phyloP scores from a whole-genome alignment of 1,284 basidiomycete genomes.

The Cryptococcus hybrid region DNA sequence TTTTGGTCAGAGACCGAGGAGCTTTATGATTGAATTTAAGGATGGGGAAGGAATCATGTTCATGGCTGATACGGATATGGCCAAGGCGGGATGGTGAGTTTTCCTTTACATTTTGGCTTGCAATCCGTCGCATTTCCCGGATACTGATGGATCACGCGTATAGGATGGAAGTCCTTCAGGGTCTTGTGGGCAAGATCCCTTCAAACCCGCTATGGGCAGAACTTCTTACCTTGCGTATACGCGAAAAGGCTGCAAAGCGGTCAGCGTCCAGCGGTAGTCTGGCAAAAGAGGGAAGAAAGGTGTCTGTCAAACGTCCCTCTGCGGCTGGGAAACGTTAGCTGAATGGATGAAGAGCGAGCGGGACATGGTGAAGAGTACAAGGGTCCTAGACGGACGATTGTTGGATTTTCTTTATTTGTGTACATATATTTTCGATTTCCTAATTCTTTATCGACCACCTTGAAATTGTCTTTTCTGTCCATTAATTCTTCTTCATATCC shows the following conservation, averaged over 20 bases:
- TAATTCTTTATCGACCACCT: too few relatives aligned
- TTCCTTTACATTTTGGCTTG: neutral
- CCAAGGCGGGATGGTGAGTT: constrained; percentile 80
- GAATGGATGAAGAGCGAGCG: neutral
- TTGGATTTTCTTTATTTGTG: neutral
- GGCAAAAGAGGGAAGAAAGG: constrained; percentile 11
- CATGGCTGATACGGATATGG: constrained; percentile 86
- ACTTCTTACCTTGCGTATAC: constrained; percentile 53
- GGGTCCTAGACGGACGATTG: neutral
- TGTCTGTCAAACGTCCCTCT: neutral
- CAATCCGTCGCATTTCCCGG: neutral
- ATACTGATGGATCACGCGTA: neutral
- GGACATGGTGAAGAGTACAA: neutral
- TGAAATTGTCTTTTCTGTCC: too few relatives aligned
- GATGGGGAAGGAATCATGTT: constrained; percentile 80
- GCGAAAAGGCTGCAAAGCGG: constrained; percentile 10
- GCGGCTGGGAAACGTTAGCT: neutral
- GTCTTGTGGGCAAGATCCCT: constrained; percentile 80
- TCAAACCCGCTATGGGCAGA: constrained; percentile 89
- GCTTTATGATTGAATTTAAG: constrained; percentile 81
- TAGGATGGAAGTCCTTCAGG: constrained; percentile 77
- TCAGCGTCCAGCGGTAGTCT: constrained; percentile 9
- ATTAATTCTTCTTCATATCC: too few relatives aligned
- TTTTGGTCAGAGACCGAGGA: constrained; percentile 61
- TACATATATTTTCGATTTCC: too few relatives aligned